A percentile compares a stretch with the other conserved stretches of the same genome.
These are phyloP conservation scores for Bolboschoenoplectus hybrid DNA, from an alignment of 202 grass and related monocot species.

Conservation along the genomic window DNA sequence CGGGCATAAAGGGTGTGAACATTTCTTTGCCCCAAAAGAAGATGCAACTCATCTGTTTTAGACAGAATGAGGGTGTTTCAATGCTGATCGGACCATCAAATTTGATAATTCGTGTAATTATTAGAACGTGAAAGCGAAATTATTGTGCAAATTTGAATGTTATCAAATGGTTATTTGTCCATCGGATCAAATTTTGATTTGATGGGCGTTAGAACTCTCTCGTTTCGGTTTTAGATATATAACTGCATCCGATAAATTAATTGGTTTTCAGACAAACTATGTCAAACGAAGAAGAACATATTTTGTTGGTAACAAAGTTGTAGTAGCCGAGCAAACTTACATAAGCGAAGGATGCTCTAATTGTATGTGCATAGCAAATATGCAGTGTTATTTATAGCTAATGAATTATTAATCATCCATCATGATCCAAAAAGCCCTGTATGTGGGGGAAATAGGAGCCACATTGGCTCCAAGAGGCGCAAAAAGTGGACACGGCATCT, in stretches of 20 bases:
- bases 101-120: no score
- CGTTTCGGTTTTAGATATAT: neutral
- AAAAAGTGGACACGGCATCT: slow-evolving; percentile 1
- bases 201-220: no score
- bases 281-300: neutral
- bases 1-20: neutral
- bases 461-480: slow-evolving; percentile 14
- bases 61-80: no score
- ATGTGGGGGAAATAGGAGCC: slow-evolving; percentile 22
- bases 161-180: no score
- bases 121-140: no score
- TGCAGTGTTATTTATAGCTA: neutral
- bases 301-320: neutral
- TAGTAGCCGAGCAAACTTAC: no score
- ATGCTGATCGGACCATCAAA: no score
- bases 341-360: neutral
- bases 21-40: neutral
- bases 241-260: neutral
- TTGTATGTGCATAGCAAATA: neutral
- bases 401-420: neutral
- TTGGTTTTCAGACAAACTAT: neutral
- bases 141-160: no score
- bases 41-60: no score
- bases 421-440: neutral
- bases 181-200: no score